Conservation (phyloP, 108 stramenopile genomes). For the Pseudonitzschia multistriata region DNA sequence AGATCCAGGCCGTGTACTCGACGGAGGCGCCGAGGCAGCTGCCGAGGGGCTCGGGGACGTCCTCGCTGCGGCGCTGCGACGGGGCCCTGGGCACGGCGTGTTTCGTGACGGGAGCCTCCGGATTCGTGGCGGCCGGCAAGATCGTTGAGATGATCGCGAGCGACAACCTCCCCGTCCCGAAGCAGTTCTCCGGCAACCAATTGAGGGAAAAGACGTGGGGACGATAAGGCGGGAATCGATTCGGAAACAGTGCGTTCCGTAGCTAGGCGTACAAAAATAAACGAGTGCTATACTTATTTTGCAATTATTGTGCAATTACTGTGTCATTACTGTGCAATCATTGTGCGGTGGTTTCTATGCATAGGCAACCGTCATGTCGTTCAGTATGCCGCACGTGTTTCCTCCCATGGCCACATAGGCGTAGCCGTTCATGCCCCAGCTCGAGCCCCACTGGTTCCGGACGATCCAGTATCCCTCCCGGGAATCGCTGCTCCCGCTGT, state of each 20-base stretch:
- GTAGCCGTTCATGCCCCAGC: conserved; percentile 87
- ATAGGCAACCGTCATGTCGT: conserved; percentile 85
- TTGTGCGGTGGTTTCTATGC: conserved; percentile 7
- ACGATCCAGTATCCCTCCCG: conserved; percentile 89
- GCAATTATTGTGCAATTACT: too few relatives aligned
- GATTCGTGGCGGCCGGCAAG: conserved; percentile 66
- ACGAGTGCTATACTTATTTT: background rate
- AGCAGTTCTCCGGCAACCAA: conserved; percentile 21
- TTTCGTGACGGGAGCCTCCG: conserved; percentile 79
- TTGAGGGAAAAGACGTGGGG: conserved; percentile 9
- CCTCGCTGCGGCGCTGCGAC: conserved; percentile 72
- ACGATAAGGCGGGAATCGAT: too few relatives aligned
- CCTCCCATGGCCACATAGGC: conserved; percentile 87
- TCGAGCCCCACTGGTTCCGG: conserved; percentile 80
- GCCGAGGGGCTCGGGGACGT: conserved; percentile 12
- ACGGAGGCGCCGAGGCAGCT: conserved; percentile 48
- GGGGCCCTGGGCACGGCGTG: conserved; percentile 77
- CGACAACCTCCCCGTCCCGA: conserved; percentile 51
- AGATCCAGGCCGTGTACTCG: conserved; percentile 71
- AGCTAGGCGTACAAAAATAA: too few relatives aligned
- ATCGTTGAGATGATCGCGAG: conserved; percentile 79
- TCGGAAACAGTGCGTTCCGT: background rate
- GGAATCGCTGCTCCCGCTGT: conserved; percentile 37
- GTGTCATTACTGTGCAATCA: background rate
- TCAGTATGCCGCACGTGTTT: conserved; percentile 87